Evolutionary conservation across 176 grass and related monocot species (phyloP).

Genomic region (Hyparrhenia diplandra): DNA sequence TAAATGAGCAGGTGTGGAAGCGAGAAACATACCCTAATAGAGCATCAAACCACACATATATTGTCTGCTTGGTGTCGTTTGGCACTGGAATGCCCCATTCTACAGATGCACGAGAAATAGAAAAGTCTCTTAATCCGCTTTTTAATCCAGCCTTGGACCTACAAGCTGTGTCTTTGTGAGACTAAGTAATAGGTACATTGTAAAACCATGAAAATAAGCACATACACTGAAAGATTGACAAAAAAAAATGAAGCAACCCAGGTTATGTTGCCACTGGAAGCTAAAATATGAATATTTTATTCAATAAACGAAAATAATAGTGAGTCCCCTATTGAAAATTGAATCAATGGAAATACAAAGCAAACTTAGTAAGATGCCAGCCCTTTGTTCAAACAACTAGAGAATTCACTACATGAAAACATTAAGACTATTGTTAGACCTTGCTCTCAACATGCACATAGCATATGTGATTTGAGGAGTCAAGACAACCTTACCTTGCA

Average conservation of each 20-base stretch:
- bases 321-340: conserved; percentile 9
- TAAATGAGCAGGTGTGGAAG: conserved; percentile 1
- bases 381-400: not conserved
- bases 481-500: conserved; percentile 6
- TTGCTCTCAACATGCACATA: conserved; percentile 26
- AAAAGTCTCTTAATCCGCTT: conserved; percentile 90
- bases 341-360: not conserved
- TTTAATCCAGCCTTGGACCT: conserved; percentile 99
- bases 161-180: conserved; percentile 62
- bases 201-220: conserved; percentile 13
- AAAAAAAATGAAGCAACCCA: not conserved
- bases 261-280: not conserved
- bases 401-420: not conserved
- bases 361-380: not conserved
- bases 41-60: conserved; percentile 99
- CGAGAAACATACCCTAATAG: conserved; percentile 76
- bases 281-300: conserved; percentile 1
- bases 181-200: not conserved
- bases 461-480: too few species aligned
- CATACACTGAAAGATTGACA: conserved; percentile 4
- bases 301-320: conserved; percentile 10
- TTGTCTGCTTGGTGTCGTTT: conserved; percentile 90
- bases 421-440: not conserved
- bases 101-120: conserved; percentile 88
- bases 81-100: conserved; percentile 99